Base-by-base conservation (phyloP, 192 early-diverging fungal genomes). In the Coemansia sp. region DNA sequence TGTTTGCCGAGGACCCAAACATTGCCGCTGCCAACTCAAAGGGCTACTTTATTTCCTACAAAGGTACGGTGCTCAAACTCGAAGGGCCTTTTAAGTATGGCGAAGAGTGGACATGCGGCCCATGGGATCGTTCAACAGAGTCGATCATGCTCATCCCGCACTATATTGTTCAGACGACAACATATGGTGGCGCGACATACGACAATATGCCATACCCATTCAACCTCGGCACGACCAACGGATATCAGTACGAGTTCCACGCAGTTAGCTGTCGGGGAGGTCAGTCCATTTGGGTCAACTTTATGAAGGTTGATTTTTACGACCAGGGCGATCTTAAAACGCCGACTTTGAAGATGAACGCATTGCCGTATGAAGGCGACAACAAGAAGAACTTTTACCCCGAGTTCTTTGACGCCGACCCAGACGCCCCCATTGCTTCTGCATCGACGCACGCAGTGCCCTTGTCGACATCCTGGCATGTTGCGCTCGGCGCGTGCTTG, bases 281-380 rank as follows among this genome's bases (percentile, higher is more conserved):
- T 43, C 78, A 81, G 60, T 74, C 78, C 22, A 81, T 81, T 38
- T 81, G 78, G 78, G 24, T 69, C 55, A 81, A 81, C 53, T 81
- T 81, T 66, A 66, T 81, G 65, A 64, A 75, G 38, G 78, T 81
- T 35, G 78, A 81, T n/a, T 81, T 68, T 54, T 81, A 81, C 52
- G 73, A 74, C 54, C 68, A 81, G 63, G 78, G 78, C 59, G 69
- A 81, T 35, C 62, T 73, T 1, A 59, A 60, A 29, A 75, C 72
- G 19, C 65, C 69, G 12, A 71, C 69, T 23, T 62, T 75, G 20
- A 75, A 75, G 41, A 22, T 81, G 49, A 81, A 81, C 32, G 55
- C 65, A 14, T 51, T 81, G 45, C 65, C 73, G 9, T 72, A 72
- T 20, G 48, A 58, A 18, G 66, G 61, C 49, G 68, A 81, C 47